These are phyloP conservation scores for Aristolochia contorta DNA, from an alignment of 164 flowering plant species.

Conservation along the genomic window DNA sequence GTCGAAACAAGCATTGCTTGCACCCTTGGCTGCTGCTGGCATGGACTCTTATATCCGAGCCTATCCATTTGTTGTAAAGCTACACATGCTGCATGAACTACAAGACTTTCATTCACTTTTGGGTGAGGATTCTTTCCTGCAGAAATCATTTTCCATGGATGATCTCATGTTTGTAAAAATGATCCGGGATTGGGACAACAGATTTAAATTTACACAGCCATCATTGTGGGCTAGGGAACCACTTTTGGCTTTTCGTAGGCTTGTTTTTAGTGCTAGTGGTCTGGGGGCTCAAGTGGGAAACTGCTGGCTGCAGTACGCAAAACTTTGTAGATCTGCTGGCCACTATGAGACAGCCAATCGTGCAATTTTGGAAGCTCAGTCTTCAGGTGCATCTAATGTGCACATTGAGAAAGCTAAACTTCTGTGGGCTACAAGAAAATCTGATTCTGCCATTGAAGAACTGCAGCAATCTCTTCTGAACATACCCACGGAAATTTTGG, in stretches of 20 bases:
- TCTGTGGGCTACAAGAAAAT: slow-evolving; percentile 77
- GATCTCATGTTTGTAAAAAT: slow-evolving; percentile 49
- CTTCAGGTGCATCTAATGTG: slow-evolving; percentile 76
- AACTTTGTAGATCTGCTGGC: slow-evolving; percentile 94
- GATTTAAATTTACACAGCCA: slow-evolving; percentile 78
- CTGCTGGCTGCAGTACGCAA: slow-evolving; percentile 97
- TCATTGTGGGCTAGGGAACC: slow-evolving; percentile 98
- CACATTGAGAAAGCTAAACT: slow-evolving; percentile 97
- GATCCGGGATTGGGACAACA: slow-evolving; percentile 69
- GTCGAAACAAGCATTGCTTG: slow-evolving; percentile 87
- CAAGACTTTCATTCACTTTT: slow-evolving; percentile 82
- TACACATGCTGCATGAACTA: slow-evolving; percentile 83
- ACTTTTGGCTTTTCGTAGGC: slow-evolving; percentile 77
- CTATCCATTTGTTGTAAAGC: slow-evolving; percentile 86
- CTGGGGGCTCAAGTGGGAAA: slow-evolving; percentile 75
- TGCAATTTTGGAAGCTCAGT: slow-evolving; percentile 88
- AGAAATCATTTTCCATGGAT: slow-evolving; percentile 46
- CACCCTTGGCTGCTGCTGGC: slow-evolving; percentile 98
- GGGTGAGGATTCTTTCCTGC: slow-evolving; percentile 66
- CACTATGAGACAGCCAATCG: slow-evolving; percentile 95
- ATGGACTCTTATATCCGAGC: slow-evolving; percentile 97
- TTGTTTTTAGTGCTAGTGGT: slow-evolving; percentile 78
- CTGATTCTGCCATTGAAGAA: slow-evolving; percentile 91
- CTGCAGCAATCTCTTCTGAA: slow-evolving; percentile 78
- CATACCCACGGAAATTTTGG: slow-evolving; percentile 80